These are phyloP conservation scores for Lodderomyces jiufengensis DNA, from an alignment of 1,139 yeast species.

Conservation along the genomic window DNA sequence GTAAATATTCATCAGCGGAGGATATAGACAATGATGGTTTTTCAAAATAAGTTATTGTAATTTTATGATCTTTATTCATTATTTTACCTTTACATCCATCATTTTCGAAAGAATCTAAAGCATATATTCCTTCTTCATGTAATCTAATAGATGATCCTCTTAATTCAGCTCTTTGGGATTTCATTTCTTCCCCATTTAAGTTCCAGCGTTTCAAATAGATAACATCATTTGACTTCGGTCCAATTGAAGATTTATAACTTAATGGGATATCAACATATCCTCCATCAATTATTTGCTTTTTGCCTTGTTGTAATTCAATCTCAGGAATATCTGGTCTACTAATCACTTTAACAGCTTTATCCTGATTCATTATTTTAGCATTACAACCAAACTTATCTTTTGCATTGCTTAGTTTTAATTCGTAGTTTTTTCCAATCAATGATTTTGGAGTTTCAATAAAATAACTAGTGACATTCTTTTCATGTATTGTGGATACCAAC, in stretches of 20 bases:
- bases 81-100: conserved; percentile 68
- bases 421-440: conserved; percentile 65
- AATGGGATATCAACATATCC: conserved; percentile 57
- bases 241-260: conserved; percentile 31
- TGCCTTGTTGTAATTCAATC: conserved; percentile 19
- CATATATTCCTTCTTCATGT: conserved; percentile 59
- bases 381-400: conserved; percentile 73
- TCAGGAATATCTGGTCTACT: conserved; percentile 68
- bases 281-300: conserved; percentile 57
- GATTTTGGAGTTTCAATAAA: conserved; percentile 53
- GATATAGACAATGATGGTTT: conserved; percentile 48
- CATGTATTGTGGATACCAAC: conserved; percentile 43
- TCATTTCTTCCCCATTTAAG: conserved; percentile 4
- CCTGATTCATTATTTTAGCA: conserved; percentile 46
- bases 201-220: conserved; percentile 24
- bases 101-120: conserved; percentile 55
- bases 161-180: conserved; percentile 6
- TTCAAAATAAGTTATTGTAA: conserved; percentile 48
- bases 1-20: conserved; percentile 15
- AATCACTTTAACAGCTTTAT: conserved; percentile 54
- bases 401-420: conserved; percentile 58
- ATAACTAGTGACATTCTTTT: conserved; percentile 43
- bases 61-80: conserved; percentile 23
- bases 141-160: conserved; percentile 22
- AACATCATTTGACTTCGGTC: conserved; percentile 22